Evolutionary conservation across 805 yeast species (phyloP).

Genomic region (Maudiozyma serrabonitensis): DNA sequence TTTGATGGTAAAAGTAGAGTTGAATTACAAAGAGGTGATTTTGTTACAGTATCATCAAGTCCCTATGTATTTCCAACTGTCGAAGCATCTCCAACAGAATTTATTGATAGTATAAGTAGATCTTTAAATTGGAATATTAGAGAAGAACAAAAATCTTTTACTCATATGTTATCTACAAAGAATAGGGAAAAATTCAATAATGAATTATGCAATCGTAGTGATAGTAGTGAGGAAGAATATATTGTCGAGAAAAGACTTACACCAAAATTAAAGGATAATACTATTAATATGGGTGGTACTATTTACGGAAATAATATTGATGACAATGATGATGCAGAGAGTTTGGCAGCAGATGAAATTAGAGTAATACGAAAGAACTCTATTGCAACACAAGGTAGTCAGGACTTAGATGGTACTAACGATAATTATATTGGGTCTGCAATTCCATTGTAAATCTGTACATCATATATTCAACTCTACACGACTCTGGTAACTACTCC

Average conservation of each 20-base stretch:
- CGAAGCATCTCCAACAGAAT: conserved; percentile 58
- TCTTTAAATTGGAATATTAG: conserved; percentile 89
- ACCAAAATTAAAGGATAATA: neutral
- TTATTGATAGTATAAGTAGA: conserved; percentile 74
- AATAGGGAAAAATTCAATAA: conserved; percentile 11
- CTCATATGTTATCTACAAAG: conserved; percentile 18
- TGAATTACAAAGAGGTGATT: conserved; percentile 72
- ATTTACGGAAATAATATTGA: neutral
- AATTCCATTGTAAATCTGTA: neutral
- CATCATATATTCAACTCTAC: too few species aligned
- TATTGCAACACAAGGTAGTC: neutral
- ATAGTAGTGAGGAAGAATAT: conserved; percentile 7
- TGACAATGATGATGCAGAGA: neutral
- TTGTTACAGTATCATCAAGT: conserved; percentile 72
- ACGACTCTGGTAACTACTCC: too few species aligned
- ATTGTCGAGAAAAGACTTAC: conserved; percentile 4
- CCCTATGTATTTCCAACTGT: conserved; percentile 92
- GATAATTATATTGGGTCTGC: neutral
- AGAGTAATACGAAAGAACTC: conserved; percentile 2
- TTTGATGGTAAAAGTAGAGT: conserved; percentile 88
- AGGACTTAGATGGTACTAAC: neutral
- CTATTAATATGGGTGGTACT: neutral
- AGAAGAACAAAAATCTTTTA: conserved; percentile 75
- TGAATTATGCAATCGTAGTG: conserved; percentile 2
- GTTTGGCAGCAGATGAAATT: neutral